Conservation (phyloP, 106 monocot species). For the Dendrobium officinale region DNA sequence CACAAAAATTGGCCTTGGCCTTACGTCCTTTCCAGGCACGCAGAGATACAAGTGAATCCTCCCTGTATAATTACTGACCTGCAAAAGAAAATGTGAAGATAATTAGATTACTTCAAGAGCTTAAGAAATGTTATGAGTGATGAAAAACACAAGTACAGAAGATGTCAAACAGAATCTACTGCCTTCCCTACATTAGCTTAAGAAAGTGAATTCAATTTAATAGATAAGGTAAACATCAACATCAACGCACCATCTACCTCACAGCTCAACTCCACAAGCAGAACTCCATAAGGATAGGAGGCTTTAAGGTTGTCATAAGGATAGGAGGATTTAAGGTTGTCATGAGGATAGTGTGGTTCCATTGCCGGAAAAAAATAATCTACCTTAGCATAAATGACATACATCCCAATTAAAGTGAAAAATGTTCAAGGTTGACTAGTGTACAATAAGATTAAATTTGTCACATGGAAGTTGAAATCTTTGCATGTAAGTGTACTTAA, state of each 20-base stretch:
- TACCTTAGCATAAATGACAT: neutral
- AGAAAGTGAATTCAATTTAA: neutral
- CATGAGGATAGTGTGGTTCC: neutral
- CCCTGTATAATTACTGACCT: slow-evolving; percentile 90
- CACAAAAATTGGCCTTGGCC: slow-evolving; percentile 70
- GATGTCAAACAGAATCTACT: neutral
- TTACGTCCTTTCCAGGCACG: slow-evolving; percentile 45
- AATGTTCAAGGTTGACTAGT: neutral
- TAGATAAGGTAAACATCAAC: neutral
- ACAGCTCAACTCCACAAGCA: neutral
- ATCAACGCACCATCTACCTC: neutral
- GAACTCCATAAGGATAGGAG: neutral
- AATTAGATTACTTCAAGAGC: neutral
- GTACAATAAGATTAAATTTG: too few species aligned
- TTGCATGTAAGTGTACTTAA: too few species aligned
- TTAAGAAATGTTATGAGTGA: neutral
- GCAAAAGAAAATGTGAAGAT: slow-evolving; percentile 3
- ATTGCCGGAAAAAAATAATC: neutral
- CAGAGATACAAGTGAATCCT: slow-evolving; percentile 87
- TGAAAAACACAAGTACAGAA: neutral
- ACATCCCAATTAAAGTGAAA: neutral
- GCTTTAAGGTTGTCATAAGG: neutral
- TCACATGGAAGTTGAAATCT: too few species aligned
- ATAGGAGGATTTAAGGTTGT: neutral
- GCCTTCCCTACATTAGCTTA: neutral